Base-by-base conservation (phyloP, 768 basidiomycete species). In the Tephrocybe sp. region DNA sequence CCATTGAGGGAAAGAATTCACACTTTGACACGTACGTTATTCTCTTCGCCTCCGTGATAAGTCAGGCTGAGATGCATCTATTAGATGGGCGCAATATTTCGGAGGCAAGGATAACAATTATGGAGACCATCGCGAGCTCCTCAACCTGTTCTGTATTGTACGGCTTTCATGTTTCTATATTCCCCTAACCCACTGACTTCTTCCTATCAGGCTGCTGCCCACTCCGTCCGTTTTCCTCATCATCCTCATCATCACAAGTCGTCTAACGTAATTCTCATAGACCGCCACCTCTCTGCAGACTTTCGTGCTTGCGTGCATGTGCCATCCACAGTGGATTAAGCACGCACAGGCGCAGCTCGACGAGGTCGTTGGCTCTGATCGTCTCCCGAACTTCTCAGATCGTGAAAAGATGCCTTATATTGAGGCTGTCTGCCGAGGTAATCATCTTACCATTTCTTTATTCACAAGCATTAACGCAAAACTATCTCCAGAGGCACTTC, bases 231-330 rank as follows among this genome's bases (percentile, higher is more conserved):
- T 48, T 26, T 5, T 5, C 16, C 39, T 8, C 2, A 31, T 10
- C 4, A 13, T 14, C 16, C 11, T 39, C 16, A 31, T 39, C 7
- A 26, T 26, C 7, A 26, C 26, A 26, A n/a, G 26, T 7, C 26
- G 20, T 11, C 30, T 26, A 11, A 32, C 47, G 7, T 12, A 31
- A 31, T 14, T 23, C 16, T 6, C 16, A 4, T 16, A 48, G 47
- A 49, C 48, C n/a, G 48, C 48, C 17, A 49, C 48, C 10, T 33
- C 32, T 14, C 48, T 49, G 12, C 48, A 49, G 16, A 26, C 33
- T n/a, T 49, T 49, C 34, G 48, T 49, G 2, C 39, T 49, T 8
- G 48, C 48, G 23, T 49, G 48, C 20, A 49, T 49, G 48, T 43
- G 40, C 33, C 48, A 49, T 12, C 48, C 48, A 19, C 32, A 49